These are phyloP conservation scores for Plantago lanceolata DNA, from an alignment of 305 asterid species.

Conservation along the genomic window DNA sequence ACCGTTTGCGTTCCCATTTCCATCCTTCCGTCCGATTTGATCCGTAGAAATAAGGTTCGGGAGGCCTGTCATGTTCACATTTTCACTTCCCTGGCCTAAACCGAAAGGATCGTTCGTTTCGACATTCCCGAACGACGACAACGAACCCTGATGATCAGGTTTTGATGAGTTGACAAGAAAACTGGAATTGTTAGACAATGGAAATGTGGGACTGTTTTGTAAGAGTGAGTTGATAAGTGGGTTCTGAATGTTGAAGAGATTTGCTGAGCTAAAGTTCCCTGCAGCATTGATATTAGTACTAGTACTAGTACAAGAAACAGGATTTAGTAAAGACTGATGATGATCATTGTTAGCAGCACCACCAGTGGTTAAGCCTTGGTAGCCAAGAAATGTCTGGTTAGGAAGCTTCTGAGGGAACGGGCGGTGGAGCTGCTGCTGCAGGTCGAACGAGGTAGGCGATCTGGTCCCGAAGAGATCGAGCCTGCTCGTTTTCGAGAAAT, in stretches of 20 bases:
- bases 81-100: conserved; percentile 16
- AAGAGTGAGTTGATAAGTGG: conserved; percentile 3
- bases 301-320: not conserved
- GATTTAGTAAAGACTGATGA: not conserved
- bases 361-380: not conserved
- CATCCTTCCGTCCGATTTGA: conserved; percentile 26
- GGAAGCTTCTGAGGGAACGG: not conserved
- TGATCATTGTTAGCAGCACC: not conserved
- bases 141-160: not conserved
- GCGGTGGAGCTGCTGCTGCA: not conserved
- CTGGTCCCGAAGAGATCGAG: not conserved
- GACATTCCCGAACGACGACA: not conserved
- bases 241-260: not conserved
- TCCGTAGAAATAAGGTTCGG: conserved; percentile 51
- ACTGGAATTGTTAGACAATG: not conserved
- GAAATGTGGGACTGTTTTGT: not conserved
- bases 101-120: not conserved
- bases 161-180: not conserved
- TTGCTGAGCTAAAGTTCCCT: not conserved
- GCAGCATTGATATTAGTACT: not conserved
- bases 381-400: not conserved
- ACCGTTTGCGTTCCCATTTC: too few species aligned
- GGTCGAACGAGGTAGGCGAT: not conserved
- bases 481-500: conserved; percentile 8
- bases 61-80: conserved; percentile 30